Conservation (phyloP, 164 flowering plant species). For the Platanus orientalis region DNA sequence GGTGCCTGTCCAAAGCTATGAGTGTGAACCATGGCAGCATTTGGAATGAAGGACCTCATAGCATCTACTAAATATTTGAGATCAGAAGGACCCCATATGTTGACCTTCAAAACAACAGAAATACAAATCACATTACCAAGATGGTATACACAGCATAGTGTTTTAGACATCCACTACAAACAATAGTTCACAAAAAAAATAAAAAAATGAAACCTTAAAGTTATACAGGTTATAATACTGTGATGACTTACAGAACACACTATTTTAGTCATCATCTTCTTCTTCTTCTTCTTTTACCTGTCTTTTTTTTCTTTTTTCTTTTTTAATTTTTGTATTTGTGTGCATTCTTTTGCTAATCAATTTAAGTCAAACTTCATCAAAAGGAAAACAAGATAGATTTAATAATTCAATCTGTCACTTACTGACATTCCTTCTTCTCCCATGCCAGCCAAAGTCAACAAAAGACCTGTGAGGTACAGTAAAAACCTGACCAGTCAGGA, state of each 20-base stretch:
- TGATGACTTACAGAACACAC: background rate
- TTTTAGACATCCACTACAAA: no score
- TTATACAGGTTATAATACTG: background rate
- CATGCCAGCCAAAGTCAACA: conserved; percentile 91
- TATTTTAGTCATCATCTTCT: background rate
- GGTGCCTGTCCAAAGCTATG: conserved; percentile 65
- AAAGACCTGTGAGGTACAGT: conserved; percentile 49
- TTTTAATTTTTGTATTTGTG: background rate
- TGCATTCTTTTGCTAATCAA: background rate
- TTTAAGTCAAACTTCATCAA: background rate
- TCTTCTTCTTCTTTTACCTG: no score
- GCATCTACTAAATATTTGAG: conserved; percentile 80
- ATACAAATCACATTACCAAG: background rate
- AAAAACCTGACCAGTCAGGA: background rate
- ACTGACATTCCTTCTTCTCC: conserved; percentile 96
- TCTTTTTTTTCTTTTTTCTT: no score
- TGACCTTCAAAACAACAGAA: conserved; percentile 53
- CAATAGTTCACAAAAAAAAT: background rate
- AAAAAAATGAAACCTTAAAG: background rate
- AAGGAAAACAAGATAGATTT: no score
- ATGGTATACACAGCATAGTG: background rate
- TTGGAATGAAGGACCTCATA: conserved; percentile 81
- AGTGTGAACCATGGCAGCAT: conserved; percentile 91
- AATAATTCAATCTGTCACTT: no score
- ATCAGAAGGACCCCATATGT: conserved; percentile 95